phyloP scores from a whole-genome alignment of 805 yeast genomes.

The Saturnispora kantuleensis region DNA sequence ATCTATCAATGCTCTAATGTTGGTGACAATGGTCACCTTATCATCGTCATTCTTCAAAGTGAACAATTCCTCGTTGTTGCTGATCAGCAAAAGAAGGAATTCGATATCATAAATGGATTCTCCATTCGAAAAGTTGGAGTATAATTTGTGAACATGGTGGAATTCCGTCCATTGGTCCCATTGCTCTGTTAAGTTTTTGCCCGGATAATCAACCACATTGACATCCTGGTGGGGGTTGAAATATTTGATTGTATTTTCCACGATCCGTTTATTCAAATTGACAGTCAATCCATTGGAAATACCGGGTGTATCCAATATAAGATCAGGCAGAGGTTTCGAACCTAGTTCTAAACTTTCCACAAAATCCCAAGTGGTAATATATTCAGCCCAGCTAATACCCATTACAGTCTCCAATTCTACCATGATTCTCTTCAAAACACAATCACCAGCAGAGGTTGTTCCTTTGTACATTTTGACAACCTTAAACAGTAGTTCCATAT shows the following conservation, averaged over 20 bases:
- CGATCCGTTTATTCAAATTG: slow-evolving; percentile 38
- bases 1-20: slow-evolving; percentile 48
- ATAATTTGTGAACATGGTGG: slow-evolving; percentile 22
- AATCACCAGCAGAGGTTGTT: slow-evolving; percentile 48
- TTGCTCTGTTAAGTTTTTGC: slow-evolving; percentile 4
- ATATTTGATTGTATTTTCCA: slow-evolving; percentile 38
- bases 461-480: slow-evolving; percentile 55
- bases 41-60: slow-evolving; percentile 17
- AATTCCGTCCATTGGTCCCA: slow-evolving; percentile 20
- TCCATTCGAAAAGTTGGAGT: slow-evolving; percentile 8
- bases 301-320: slow-evolving; percentile 35
- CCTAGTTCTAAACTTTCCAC: slow-evolving; percentile 18
- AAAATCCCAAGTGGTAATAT: slow-evolving; percentile 56
- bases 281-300: slow-evolving; percentile 35
- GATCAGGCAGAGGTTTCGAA: slow-evolving; percentile 32
- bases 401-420: slow-evolving; percentile 45
- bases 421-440: slow-evolving; percentile 47
- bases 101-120: slow-evolving; percentile 52
- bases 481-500: slow-evolving; percentile 35
- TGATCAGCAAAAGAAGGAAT: slow-evolving; percentile 50
- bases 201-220: not conserved
- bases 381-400: slow-evolving; percentile 51
- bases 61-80: slow-evolving; percentile 59
- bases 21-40: slow-evolving; percentile 26
- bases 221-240: slow-evolving; percentile 18